phyloP scores from a whole-genome alignment of 352 stramenopile genomes.

The Aphanomyces euteiches region DNA sequence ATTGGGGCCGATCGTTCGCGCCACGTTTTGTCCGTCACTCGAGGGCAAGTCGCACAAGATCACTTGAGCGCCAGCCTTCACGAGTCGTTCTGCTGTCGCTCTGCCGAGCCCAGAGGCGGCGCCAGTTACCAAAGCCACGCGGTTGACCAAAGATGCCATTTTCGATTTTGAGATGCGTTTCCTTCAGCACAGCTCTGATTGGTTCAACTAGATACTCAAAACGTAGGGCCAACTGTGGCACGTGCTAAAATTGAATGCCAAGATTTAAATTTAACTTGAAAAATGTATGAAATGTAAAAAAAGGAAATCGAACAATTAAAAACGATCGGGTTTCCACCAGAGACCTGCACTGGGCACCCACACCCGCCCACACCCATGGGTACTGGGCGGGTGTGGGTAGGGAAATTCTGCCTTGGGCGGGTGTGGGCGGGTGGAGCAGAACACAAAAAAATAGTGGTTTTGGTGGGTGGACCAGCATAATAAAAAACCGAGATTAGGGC shows the following conservation, averaged over 20 bases:
- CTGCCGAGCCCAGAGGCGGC: slow-evolving; percentile 91
- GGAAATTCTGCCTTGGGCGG: too few species aligned
- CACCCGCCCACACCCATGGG: too few species aligned
- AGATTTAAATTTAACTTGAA: slow-evolving; percentile 1
- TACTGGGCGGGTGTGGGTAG: too few species aligned
- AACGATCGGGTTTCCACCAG: too few species aligned
- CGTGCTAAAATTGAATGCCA: not conserved
- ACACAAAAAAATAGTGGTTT: too few species aligned
- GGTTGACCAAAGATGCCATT: slow-evolving; percentile 54
- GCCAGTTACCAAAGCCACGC: slow-evolving; percentile 89
- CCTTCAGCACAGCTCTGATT: slow-evolving; percentile 11
- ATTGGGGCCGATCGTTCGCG: slow-evolving; percentile 66
- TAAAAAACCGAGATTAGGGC: too few species aligned
- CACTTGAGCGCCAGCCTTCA: slow-evolving; percentile 86
- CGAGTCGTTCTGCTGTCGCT: slow-evolving; percentile 87
- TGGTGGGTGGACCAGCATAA: too few species aligned
- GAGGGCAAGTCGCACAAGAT: slow-evolving; percentile 90
- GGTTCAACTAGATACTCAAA: slow-evolving; percentile 20
- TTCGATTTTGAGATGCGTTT: slow-evolving; percentile 11
- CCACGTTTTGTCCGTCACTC: slow-evolving; percentile 74
- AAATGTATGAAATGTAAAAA: not conserved
- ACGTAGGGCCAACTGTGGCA: slow-evolving; percentile 1
- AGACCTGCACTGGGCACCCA: too few species aligned
- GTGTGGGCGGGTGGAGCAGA: too few species aligned
- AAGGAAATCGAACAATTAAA: too few species aligned